phyloP scores from a whole-genome alignment of 495 filamentous ascomycete genomes.

The Aspergillus nanangensis region DNA sequence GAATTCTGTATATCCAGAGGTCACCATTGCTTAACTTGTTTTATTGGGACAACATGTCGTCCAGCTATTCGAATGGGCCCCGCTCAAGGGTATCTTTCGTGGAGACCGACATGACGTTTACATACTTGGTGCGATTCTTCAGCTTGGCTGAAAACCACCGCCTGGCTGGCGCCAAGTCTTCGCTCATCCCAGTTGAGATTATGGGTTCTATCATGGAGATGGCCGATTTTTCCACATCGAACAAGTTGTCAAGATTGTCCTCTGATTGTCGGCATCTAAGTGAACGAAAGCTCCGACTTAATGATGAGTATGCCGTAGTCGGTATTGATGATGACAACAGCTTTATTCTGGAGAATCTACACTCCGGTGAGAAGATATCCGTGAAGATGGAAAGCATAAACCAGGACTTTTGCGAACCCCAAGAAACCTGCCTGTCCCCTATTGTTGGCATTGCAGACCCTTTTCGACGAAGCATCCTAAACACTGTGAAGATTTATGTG shows the following conservation, averaged over 20 bases:
- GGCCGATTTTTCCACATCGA: constrained; percentile 11
- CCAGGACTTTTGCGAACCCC: background rate
- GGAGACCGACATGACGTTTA: background rate
- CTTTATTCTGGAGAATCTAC: constrained; percentile 8
- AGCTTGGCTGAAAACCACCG: constrained; percentile 4
- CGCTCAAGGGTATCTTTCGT: constrained; percentile 1
- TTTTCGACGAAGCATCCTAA: too few relatives aligned
- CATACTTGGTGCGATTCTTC: constrained; percentile 10
- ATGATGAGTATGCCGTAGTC: constrained; percentile 14
- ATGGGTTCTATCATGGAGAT: constrained; percentile 11
- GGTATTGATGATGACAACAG: background rate
- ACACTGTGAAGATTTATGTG: too few relatives aligned
- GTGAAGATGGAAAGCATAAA: background rate
- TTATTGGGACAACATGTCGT: constrained; percentile 10
- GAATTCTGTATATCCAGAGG: constrained; percentile 4
- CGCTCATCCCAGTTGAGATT: constrained; percentile 12
- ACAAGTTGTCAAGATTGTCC: constrained; percentile 7
- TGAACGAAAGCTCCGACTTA: constrained; percentile 7
- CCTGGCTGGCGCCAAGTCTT: constrained; percentile 3
- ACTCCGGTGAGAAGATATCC: background rate
- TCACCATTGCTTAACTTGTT: constrained; percentile 10
- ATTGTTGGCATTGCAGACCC: constrained; percentile 11
- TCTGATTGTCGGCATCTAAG: constrained; percentile 7
- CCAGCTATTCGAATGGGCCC: constrained; percentile 5
- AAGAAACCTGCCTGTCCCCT: too few relatives aligned